Evolutionary conservation across 1,284 basidiomycete genomes (phyloP).

Genomic region (Malassezia furfur): DNA sequence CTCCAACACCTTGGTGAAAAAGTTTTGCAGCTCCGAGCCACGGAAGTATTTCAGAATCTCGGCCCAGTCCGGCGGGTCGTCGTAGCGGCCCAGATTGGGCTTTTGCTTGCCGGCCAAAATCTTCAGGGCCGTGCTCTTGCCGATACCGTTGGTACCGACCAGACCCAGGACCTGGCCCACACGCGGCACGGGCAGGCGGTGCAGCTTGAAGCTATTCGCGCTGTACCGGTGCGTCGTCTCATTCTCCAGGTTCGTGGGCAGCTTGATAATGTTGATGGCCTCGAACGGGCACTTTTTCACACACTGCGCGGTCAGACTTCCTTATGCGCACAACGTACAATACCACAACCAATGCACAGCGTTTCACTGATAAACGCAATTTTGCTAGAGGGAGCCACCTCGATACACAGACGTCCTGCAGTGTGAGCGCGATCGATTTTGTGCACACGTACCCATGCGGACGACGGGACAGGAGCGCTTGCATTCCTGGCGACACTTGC

Average conservation of each 20-base stretch:
- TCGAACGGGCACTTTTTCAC: conserved; percentile 48
- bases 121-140: conserved; percentile 47
- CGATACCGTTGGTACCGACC: conserved; percentile 48
- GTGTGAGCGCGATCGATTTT: neutral
- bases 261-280: conserved; percentile 48
- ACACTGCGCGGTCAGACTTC: conserved; percentile 17
- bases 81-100: conserved; percentile 47
- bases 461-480: conserved; percentile 48
- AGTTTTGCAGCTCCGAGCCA: conserved; percentile 47
- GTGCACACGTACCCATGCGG: conserved; percentile 26
- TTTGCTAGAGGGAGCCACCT: conserved; percentile 39
- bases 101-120: conserved; percentile 48
- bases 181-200: conserved; percentile 43
- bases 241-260: conserved; percentile 46
- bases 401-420: conserved; percentile 33
- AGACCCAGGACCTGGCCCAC: conserved; percentile 47
- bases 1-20: conserved; percentile 48
- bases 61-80: conserved; percentile 47
- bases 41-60: conserved; percentile 48
- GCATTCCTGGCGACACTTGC: conserved; percentile 48
- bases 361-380: conserved; percentile 46
- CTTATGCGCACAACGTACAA: conserved; percentile 11
- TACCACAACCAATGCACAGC: conserved; percentile 48
- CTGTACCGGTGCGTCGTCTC: conserved; percentile 48
- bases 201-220: conserved; percentile 48